These are phyloP conservation scores for Talaromyces verruculosus DNA, from an alignment of 2,329 filamentous ascomycete genomes.

Conservation along the genomic window DNA sequence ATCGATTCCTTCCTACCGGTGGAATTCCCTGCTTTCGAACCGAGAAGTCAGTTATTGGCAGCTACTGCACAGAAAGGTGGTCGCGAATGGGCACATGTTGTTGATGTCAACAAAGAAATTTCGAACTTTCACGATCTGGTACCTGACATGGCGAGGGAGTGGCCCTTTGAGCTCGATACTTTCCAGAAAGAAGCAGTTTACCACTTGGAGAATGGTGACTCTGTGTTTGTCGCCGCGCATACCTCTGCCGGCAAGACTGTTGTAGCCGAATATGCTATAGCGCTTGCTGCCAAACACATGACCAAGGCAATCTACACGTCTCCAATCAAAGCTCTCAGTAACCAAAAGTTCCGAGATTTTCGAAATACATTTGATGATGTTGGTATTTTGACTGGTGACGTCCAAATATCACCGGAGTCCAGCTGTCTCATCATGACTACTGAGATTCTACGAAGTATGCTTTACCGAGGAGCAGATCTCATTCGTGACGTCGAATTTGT, in stretches of 20 bases:
- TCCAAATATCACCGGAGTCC: slow-evolving; percentile 95
- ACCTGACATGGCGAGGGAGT: slow-evolving; percentile 92
- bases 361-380: slow-evolving; percentile 88
- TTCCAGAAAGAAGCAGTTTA: slow-evolving; percentile 99
- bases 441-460: slow-evolving; percentile 95
- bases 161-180: slow-evolving; percentile 95
- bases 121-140: slow-evolving; percentile 92
- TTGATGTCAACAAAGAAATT: slow-evolving; percentile 89
- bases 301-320: slow-evolving; percentile 99
- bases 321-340: slow-evolving; percentile 96
- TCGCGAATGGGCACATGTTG: slow-evolving; percentile 96
- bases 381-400: slow-evolving; percentile 93
- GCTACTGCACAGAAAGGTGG: slow-evolving; percentile 72
- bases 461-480: slow-evolving; percentile 91
- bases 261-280: slow-evolving; percentile 96
- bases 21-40: slow-evolving; percentile 88
- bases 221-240: slow-evolving; percentile 95
- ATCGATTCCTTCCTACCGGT: slow-evolving; percentile 87
- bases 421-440: slow-evolving; percentile 99
- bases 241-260: slow-evolving; percentile 98
- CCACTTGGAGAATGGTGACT: slow-evolving; percentile 93
- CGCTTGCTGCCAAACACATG: slow-evolving; percentile 96
- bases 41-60: slow-evolving; percentile 71
- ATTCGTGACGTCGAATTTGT: slow-evolving; percentile 98
- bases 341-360: slow-evolving; percentile 98